Conservation (phyloP, 2,329 filamentous ascomycete species). For the Botrytis cinerea region DNA sequence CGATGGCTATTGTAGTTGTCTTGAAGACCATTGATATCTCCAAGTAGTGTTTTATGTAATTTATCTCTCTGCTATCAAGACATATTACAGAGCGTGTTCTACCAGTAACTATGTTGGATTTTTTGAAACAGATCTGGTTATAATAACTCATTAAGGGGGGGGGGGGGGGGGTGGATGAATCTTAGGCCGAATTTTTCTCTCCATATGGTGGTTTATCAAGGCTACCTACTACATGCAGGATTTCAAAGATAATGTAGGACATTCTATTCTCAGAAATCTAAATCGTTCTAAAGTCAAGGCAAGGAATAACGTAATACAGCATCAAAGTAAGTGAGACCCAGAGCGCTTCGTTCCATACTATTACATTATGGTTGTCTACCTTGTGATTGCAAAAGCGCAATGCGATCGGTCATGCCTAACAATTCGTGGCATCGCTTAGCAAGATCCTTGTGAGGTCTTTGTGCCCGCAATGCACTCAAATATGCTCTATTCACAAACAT, state of each 20-base stretch:
- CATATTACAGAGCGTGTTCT: fast-evolving
- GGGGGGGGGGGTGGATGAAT: not conserved
- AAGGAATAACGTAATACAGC: not conserved
- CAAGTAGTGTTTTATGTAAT: not conserved
- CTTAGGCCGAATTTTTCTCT: not conserved
- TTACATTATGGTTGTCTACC: not conserved
- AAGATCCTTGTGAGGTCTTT: not conserved
- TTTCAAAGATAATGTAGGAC: not conserved
- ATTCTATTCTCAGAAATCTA: not conserved
- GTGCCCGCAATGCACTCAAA: not conserved
- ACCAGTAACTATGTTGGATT: not conserved
- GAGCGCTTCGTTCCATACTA: not conserved
- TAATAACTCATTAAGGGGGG: not conserved
- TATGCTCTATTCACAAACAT: not conserved
- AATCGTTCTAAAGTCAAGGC: not conserved
- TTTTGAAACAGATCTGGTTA: not conserved
- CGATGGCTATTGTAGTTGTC: not conserved
- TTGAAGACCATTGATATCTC: not conserved
- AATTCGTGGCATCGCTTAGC: not conserved
- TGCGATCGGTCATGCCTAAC: not conserved
- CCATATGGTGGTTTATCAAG: not conserved
- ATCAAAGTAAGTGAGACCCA: not conserved
- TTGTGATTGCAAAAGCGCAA: not conserved
- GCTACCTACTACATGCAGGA: too few relatives aligned
- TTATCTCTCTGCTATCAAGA: not conserved